Conservation (phyloP, 2,329 filamentous ascomycete genomes). For the Knoxdaviesia capensis region DNA sequence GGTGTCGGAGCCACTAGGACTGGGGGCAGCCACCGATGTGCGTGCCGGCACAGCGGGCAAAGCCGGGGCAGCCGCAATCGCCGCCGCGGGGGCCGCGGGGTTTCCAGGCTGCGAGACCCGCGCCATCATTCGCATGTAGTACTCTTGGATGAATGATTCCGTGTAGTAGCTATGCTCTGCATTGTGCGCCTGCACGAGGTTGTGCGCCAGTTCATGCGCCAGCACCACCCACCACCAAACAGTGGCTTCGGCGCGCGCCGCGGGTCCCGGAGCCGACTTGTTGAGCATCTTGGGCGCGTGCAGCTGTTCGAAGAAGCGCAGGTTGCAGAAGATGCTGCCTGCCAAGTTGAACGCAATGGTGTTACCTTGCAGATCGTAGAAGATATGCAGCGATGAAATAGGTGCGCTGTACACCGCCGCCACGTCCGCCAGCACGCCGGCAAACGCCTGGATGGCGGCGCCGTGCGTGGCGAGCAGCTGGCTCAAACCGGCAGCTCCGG, state of each 20-base stretch:
- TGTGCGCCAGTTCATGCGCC: conserved; percentile 90
- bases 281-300: conserved; percentile 33
- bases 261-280: conserved; percentile 17
- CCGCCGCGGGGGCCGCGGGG: too few relatives aligned
- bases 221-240: conserved; percentile 93
- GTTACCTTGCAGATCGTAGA: conserved; percentile 57
- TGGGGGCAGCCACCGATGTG: neutral
- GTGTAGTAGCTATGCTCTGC: conserved; percentile 70
- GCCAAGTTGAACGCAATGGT: conserved; percentile 85
- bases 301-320: conserved; percentile 66
- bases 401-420: conserved; percentile 53
- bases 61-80: neutral
- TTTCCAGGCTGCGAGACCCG: neutral
- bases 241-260: conserved; percentile 37
- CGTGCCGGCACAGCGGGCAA: conserved; percentile 12
- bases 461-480: conserved; percentile 41
- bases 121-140: conserved; percentile 49
- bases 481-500: conserved; percentile 7
- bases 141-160: conserved; percentile 61
- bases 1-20: too few relatives aligned
- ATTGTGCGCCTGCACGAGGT: conserved; percentile 62
- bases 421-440: conserved; percentile 46
- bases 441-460: conserved; percentile 47
- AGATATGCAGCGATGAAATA: conserved; percentile 57
- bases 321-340: conserved; percentile 85